Base-by-base conservation (phyloP, 352 stramenopile species). In the Thalassiosira delicatula region DNA sequence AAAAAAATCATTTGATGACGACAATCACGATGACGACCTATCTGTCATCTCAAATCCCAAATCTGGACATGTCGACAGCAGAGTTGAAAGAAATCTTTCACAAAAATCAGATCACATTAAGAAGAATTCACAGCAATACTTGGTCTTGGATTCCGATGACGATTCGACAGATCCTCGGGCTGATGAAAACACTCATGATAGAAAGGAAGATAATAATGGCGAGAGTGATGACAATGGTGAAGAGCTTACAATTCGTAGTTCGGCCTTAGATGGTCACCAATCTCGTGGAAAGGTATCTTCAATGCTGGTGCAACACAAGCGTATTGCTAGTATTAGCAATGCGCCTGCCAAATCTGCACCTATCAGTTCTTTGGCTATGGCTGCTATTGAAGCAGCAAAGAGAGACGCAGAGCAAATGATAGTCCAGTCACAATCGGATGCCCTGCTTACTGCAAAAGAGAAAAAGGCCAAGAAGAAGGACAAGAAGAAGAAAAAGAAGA, bases 371-470 rank as follows among this genome's bases (percentile, higher is more conserved):
- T 66, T 67, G 0, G 75, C 75, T 42, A 46, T 76, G 8, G 75
- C 75, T 35, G 75, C 75, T 33, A 83, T 83, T 61, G 75, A 83
- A 71, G 66, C 68, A 27, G 75, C 75, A 23, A 83, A 70, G 29
- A 25, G 35, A 25, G 75, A 83, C 51, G 75, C 75, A 27, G 66
- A 83, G 37, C 60, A 51, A 61, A 77, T 77, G 75, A 83, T 83
- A 46, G 57, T 60, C 5, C 56, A 62, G 25, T 76, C 66, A 25
- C 66, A 69, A 51, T 32, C 46, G 5, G 44, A 62, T 12, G 25
- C 25, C 14, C 2, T 0, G 5, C 23, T 37, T 27, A 53, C 30
- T 44, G 40, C 2, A 30, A 32, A 9, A 56, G 60, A 68, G 46
- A 21, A 30, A 62, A 30, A 67, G n/a, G n/a, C n/a, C n/a, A n/a